phyloP scores from a whole-genome alignment of 1,284 basidiomycete genomes.

The Cutaneotrichosporon mucoides region DNA sequence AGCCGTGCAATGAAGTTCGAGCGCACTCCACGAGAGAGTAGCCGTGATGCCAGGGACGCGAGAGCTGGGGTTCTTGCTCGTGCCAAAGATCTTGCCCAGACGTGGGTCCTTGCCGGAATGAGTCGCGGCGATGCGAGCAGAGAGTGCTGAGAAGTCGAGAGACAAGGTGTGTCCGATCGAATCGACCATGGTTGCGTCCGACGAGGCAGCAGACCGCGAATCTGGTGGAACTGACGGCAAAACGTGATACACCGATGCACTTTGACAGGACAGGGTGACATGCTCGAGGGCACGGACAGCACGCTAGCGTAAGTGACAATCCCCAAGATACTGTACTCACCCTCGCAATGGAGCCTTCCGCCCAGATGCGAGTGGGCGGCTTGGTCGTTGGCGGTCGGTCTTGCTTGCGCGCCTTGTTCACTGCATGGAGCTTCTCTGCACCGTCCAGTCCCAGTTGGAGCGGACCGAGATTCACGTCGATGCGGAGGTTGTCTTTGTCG shows the following conservation, averaged over 20 bases:
- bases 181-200: neutral
- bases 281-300: conserved; percentile 36
- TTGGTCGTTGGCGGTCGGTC: neutral
- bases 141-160: conserved; percentile 27
- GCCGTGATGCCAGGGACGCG: conserved; percentile 34
- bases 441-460: conserved; percentile 26
- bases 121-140: conserved; percentile 26
- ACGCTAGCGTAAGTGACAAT: conserved; percentile 18
- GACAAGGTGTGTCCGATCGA: conserved; percentile 25
- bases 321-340: conserved; percentile 12
- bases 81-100: conserved; percentile 40
- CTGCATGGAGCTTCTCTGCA: conserved; percentile 22
- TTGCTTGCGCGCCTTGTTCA: conserved; percentile 14
- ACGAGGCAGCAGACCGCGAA: neutral
- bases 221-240: conserved; percentile 11
- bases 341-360: conserved; percentile 13
- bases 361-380: conserved; percentile 1
- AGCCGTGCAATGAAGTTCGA: conserved; percentile 34
- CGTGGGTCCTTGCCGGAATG: conserved; percentile 36
- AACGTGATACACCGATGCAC: conserved; percentile 18
- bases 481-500: conserved; percentile 36
- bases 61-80: conserved; percentile 26
- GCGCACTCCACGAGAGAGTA: conserved; percentile 26
- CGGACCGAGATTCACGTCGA: conserved; percentile 24
- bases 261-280: conserved; percentile 25